phyloP scores from a whole-genome alignment of 108 stramenopile genomes.

The Epithemia pelagica region DNA sequence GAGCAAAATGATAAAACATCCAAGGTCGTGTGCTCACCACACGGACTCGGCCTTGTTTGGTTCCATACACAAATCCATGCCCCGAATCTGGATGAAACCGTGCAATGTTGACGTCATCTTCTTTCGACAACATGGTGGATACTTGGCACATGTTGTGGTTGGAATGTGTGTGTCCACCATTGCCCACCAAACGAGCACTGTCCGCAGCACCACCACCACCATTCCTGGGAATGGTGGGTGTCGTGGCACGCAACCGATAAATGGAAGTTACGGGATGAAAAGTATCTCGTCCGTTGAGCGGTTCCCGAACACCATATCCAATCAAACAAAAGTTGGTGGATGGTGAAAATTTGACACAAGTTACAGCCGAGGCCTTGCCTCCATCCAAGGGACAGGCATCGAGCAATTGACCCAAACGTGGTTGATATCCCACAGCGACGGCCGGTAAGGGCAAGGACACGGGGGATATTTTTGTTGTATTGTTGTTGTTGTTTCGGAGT shows the following conservation, averaged over 20 bases:
- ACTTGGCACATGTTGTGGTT: constrained; percentile 50
- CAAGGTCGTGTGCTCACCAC: constrained; percentile 69
- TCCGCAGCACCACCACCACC: not conserved
- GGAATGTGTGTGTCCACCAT: constrained; percentile 15
- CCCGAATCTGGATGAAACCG: constrained; percentile 94
- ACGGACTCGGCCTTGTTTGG: constrained; percentile 89
- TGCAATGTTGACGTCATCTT: constrained; percentile 96
- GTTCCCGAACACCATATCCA: constrained; percentile 85
- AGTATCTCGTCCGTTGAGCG: constrained; percentile 28
- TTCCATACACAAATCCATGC: constrained; percentile 94
- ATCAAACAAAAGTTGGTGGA: constrained; percentile 87
- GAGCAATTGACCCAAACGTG: constrained; percentile 66
- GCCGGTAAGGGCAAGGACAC: not conserved
- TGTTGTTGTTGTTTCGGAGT: not conserved
- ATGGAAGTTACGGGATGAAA: constrained; percentile 76
- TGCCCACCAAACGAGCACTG: not conserved
- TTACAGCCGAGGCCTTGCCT: constrained; percentile 76
- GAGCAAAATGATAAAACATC: constrained; percentile 80
- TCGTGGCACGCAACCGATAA: constrained; percentile 64
- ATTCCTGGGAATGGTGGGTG: no score
- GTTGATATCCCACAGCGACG: constrained; percentile 44
- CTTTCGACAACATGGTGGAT: constrained; percentile 63
- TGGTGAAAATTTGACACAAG: constrained; percentile 91
- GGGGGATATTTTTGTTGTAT: not conserved
- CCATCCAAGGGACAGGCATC: constrained; percentile 75